Evolutionary conservation across 169 alveolate species (phyloP), one percentile per base, ranked within the genome.

Genomic region (Eimeria praecox): DNA sequence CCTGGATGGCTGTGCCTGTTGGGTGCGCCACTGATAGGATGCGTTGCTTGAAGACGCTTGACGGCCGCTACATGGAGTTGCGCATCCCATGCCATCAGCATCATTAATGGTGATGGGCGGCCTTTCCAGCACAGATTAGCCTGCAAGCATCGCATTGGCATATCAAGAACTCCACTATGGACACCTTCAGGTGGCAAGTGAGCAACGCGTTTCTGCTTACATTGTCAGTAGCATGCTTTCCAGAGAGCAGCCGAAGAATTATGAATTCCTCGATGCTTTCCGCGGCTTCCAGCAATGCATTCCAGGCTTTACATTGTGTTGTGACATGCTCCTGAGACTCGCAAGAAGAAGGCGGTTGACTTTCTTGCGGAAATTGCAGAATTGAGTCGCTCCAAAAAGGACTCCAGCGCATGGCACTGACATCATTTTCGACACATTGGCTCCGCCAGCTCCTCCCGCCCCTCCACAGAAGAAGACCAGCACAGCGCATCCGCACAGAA

Each of bases 31-130:
- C 59, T n/a, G 33, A 27, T 16, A 22, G 10, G 52, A 18, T 18
- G 16, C 30, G 40, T 24, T 42, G 16, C 62, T 30, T 59, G 78
- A 16, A 86, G 92, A 56, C 30, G 54, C 27, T 86, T 20, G 80
- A 86, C 92, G 3, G 92, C 92, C 40, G 22, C 40, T 33, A 33
- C 62, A 86, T 86, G 92, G 30, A 54, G 80, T 59, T 54, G 40
- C 18, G 92, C 64, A 59, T 86, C 92, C 52, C 78, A 27, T 16
- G 92, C 59, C 92, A 86, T 86, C 80, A 86, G 59, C 92, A 86
- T 42, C 12, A 59, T 22, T 38, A 42, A 38, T 16, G 92, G 92
- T 35, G 92, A 86, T 33, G 59, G 78, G 6, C 35, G 92, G 14
- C 92, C 92, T 86, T 86, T 40, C 80, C 92, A 86, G 59, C 5